Conservation (phyloP, 495 filamentous ascomycete species). For the Annulohypoxylon bovei region DNA sequence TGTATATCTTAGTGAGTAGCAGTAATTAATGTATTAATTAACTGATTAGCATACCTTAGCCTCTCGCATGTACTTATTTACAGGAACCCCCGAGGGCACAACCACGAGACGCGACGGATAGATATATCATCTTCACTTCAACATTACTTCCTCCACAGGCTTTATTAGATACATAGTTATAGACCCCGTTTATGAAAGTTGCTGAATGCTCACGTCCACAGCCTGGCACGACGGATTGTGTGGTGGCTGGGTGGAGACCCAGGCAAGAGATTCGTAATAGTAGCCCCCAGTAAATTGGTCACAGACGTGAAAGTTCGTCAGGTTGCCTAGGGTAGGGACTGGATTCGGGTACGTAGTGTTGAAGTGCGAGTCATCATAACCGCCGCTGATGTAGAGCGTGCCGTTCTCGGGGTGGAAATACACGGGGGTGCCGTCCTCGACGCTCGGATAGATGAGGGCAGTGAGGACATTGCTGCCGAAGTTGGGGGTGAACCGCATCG, state of each 20-base stretch:
- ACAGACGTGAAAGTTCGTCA: slow-evolving; percentile 44
- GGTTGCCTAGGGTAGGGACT: slow-evolving; percentile 7
- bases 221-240: slow-evolving; percentile 60
- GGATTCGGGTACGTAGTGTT: slow-evolving; percentile 9
- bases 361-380: slow-evolving; percentile 25
- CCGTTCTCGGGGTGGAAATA: slow-evolving; percentile 28
- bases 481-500: slow-evolving; percentile 8
- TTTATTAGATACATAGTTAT: neutral
- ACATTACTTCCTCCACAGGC: neutral
- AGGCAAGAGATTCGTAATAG: slow-evolving; percentile 53
- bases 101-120: neutral
- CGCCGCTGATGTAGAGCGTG: slow-evolving; percentile 24
- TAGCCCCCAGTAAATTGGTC: slow-evolving; percentile 53
- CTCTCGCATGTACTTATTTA: slow-evolving; percentile 4
- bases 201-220: slow-evolving; percentile 46
- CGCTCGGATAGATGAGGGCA: slow-evolving; percentile 13
- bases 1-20: too few relatives aligned
- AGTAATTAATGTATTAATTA: slow-evolving; percentile 4
- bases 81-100: neutral
- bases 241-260: slow-evolving; percentile 51
- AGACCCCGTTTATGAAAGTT: neutral
- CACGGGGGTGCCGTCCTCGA: slow-evolving; percentile 12
- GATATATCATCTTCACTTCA: neutral
- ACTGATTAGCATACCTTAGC: neutral
- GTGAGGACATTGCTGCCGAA: slow-evolving; percentile 25